Evolutionary conservation across 441 rosid species (phyloP).

Genomic region (Pelargonium myrrhifolium): DNA sequence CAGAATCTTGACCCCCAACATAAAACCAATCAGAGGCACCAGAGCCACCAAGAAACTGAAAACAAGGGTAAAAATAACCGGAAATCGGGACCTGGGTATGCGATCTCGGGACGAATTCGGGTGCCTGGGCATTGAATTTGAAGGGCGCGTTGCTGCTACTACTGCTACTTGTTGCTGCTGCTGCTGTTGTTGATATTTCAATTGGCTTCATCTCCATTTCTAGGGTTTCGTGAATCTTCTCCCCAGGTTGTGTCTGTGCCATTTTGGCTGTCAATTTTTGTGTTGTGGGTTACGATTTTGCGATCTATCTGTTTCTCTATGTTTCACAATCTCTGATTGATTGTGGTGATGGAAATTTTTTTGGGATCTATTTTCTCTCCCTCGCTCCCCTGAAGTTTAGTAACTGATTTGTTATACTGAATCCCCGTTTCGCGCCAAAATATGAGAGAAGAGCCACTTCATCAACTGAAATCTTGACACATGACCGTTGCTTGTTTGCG

Average conservation of each 20-base stretch:
- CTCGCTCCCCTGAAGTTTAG: constrained; percentile 40
- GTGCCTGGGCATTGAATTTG: constrained; percentile 85
- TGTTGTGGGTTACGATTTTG: not conserved
- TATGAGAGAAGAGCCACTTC: constrained; percentile 4
- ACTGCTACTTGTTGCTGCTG: constrained; percentile 1
- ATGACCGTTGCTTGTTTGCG: constrained; percentile 26
- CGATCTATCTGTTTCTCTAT: constrained; percentile 10
- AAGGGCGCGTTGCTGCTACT: constrained; percentile 28
- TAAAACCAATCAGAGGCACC: constrained; percentile 60
- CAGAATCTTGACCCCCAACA: constrained; percentile 53
- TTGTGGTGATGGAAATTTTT: not conserved
- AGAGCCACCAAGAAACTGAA: constrained; percentile 47
- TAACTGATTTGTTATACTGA: constrained; percentile 39
- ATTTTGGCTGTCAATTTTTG: constrained; percentile 25
- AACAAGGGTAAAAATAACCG: constrained; percentile 58
- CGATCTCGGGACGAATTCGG: constrained; percentile 76
- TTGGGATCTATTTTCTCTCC: constrained; percentile 11
- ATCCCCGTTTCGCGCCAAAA: constrained; percentile 62
- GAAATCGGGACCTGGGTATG: constrained; percentile 51
- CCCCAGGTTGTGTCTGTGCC: constrained; percentile 53
- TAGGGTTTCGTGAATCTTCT: constrained; percentile 21
- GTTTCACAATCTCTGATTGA: not conserved
- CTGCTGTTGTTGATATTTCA: not conserved
- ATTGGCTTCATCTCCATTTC: constrained; percentile 7
- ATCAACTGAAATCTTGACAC: constrained; percentile 12